phyloP scores from a whole-genome alignment of 129 eudicot genomes.

The Solidago caesia region DNA sequence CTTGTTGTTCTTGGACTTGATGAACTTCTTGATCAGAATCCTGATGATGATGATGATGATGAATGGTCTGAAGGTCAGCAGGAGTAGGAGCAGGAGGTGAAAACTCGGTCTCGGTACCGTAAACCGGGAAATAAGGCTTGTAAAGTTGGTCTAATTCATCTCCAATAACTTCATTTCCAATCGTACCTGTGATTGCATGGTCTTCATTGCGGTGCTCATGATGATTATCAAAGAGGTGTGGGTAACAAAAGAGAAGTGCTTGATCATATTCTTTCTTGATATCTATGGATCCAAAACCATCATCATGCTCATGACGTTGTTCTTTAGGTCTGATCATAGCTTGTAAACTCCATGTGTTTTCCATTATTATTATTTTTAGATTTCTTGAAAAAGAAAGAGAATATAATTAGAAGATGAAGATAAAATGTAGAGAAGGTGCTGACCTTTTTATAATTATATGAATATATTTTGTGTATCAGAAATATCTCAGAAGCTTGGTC shows the following conservation, averaged over 20 bases:
- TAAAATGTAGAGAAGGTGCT: constrained; percentile 2
- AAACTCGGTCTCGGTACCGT: neutral
- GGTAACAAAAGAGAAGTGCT: constrained; percentile 37
- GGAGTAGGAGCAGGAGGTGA: constrained; percentile 19
- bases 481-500: constrained; percentile 33
- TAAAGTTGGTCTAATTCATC: constrained; percentile 40
- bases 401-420: neutral
- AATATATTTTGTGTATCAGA: constrained; percentile 4
- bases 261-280: constrained; percentile 37
- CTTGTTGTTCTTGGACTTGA: constrained; percentile 16
- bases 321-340: constrained; percentile 53
- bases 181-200: too few relatives aligned
- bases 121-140: constrained; percentile 53
- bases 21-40: constrained; percentile 24
- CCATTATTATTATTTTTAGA: constrained; percentile 23
- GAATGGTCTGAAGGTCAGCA: constrained; percentile 17
- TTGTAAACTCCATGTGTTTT: constrained; percentile 62
- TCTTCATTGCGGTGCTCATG: neutral
- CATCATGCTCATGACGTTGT: constrained; percentile 3
- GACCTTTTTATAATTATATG: constrained; percentile 26
- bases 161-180: too few relatives aligned
- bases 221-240: constrained; percentile 31
- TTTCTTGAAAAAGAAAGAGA: constrained; percentile 15
- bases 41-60: constrained; percentile 28
- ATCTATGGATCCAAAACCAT: constrained; percentile 30